Evolutionary conservation across 1,284 basidiomycete species (phyloP).

Genomic region (Cutaneotrichosporon cutaneum): DNA sequence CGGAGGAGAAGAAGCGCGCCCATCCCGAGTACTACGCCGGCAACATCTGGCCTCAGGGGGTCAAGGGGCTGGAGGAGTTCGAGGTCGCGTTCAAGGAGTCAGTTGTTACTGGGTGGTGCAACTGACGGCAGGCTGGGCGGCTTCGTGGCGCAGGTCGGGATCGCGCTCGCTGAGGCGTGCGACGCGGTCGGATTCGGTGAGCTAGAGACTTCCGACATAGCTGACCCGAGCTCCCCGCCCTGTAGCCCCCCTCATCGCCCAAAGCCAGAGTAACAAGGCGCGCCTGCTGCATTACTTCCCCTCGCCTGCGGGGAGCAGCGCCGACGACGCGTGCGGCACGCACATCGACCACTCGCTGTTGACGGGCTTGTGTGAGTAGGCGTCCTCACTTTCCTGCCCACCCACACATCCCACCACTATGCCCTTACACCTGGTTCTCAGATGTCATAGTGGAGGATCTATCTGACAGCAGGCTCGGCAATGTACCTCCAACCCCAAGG

Average conservation of each 20-base stretch:
- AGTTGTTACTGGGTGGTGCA: conserved; percentile 27
- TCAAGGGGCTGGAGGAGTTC: conserved; percentile 67
- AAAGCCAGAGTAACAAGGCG: conserved; percentile 57
- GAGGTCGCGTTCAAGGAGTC: conserved; percentile 82
- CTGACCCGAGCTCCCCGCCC: not conserved
- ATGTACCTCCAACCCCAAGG: conserved; percentile 9
- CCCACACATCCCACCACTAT: not conserved
- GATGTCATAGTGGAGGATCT: not conserved
- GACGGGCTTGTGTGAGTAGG: conserved; percentile 70
- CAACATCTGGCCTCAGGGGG: conserved; percentile 63
- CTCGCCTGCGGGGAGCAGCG: conserved; percentile 57
- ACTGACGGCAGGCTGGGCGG: conserved; percentile 54
- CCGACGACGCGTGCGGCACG: conserved; percentile 68
- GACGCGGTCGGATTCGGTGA: conserved; percentile 82
- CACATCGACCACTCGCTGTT: conserved; percentile 75
- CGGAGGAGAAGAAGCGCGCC: conserved; percentile 57
- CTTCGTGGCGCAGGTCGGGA: conserved; percentile 76
- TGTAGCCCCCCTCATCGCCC: conserved; percentile 48
- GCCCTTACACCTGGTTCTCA: not conserved
- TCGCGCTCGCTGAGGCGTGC: conserved; percentile 75
- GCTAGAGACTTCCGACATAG: not conserved
- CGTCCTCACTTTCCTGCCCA: no score
- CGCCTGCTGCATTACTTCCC: conserved; percentile 90
- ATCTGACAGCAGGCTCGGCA: conserved; percentile 5
- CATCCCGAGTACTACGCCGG: conserved; percentile 63